phyloP scores from a whole-genome alignment of 208 protist species.

The Naegleria lovaniensis region DNA sequence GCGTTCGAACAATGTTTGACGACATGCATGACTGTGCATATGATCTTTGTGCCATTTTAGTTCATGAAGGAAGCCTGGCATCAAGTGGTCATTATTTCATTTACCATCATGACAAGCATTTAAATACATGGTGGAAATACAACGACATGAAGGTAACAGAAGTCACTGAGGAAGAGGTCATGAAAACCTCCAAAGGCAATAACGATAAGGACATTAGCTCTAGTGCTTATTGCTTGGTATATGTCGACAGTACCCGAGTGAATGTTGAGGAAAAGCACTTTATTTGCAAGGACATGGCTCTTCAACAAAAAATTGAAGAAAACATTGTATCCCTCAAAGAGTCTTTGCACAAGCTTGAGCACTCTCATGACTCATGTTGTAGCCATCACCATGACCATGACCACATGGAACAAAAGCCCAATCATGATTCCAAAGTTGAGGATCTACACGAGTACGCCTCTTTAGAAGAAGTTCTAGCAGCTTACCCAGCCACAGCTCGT shows the following conservation, averaged over 20 bases:
- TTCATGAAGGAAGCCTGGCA: slow-evolving; percentile 13
- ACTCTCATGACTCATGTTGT: not conserved
- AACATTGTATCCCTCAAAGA: not conserved
- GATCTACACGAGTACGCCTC: not conserved
- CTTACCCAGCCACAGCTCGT: not conserved
- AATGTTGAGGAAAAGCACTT: not conserved
- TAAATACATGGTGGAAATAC: slow-evolving; percentile 7
- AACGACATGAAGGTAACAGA: not conserved
- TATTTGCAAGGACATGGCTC: not conserved
- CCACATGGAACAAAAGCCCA: not conserved
- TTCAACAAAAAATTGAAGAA: not conserved
- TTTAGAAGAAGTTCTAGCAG: not conserved
- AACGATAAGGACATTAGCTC: not conserved
- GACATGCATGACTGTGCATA: not conserved
- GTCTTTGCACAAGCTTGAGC: not conserved
- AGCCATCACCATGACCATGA: not conserved
- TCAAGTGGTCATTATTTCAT: not conserved
- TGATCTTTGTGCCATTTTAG: not conserved
- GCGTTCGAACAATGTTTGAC: not conserved
- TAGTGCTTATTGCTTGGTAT: slow-evolving; percentile 10
- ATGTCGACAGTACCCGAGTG: not conserved
- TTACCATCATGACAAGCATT: not conserved
- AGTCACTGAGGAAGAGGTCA: not conserved
- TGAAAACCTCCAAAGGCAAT: not conserved
- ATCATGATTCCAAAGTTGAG: not conserved